Evolutionary conservation across 192 early-diverging fungal genomes (phyloP).

Genomic region (Coemansia sp.): DNA sequence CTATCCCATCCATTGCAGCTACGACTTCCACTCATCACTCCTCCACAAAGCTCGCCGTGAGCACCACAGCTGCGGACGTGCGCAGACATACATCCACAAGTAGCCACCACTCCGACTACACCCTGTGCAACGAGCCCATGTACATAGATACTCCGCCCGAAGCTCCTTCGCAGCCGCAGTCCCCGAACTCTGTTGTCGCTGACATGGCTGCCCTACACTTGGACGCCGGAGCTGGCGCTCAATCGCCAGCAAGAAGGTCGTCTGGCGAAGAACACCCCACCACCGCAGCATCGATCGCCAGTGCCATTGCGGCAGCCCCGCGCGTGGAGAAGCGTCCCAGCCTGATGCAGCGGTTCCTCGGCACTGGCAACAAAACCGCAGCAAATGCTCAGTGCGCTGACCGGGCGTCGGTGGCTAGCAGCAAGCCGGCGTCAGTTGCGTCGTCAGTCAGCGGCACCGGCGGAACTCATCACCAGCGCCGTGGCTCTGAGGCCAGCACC

Average conservation of each 20-base stretch:
- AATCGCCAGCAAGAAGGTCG: constrained; percentile 9
- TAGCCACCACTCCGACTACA: constrained; percentile 45
- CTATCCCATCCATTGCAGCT: constrained; percentile 2
- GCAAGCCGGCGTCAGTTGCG: constrained; percentile 33
- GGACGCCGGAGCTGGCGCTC: constrained; percentile 13
- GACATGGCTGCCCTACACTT: constrained; percentile 22
- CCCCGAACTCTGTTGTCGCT: constrained; percentile 1
- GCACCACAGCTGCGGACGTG: constrained; percentile 20
- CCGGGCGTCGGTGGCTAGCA: not conserved
- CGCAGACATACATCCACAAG: constrained; percentile 49
- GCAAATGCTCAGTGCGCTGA: not conserved
- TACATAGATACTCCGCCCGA: not conserved
- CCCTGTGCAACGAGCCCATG: constrained; percentile 43
- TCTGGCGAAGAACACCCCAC: constrained; percentile 10
- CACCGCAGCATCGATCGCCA: constrained; percentile 28
- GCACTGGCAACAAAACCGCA: constrained; percentile 21
- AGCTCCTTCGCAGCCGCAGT: constrained; percentile 9
- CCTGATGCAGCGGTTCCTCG: constrained; percentile 55
- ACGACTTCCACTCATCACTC: not conserved
- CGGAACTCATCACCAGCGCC: constrained; percentile 22
- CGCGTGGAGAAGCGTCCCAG: constrained; percentile 51
- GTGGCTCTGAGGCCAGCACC: constrained; percentile 30
- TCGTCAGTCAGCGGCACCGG: constrained; percentile 29
- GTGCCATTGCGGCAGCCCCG: constrained; percentile 43
- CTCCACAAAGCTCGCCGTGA: constrained; percentile 6